Base-by-base conservation (phyloP, 768 basidiomycete species). In the Mycena albidolilacea region DNA sequence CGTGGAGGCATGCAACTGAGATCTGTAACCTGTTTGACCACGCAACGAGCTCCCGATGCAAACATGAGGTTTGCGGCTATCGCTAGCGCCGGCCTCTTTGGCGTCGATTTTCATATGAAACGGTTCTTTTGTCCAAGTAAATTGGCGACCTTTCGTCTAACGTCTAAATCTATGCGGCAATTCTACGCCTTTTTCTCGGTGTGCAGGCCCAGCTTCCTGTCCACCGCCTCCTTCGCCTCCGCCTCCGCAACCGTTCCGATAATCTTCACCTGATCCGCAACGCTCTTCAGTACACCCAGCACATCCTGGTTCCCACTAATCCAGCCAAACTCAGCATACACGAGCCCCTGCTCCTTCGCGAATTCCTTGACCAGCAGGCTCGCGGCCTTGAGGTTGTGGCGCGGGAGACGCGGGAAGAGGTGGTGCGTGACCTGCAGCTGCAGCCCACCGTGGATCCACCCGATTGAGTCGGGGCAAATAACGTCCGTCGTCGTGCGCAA, bases 391-490 rank as follows among this genome's bases (percentile, higher is more conserved):
- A 99, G 88, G 80, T 98, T 97, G 86, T 99, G 97, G 48, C 98
- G 88, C 3, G 98, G 98, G 1, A 98, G 86, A 12, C 98, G 92
- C 21, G 98, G 98, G 85, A 98, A 98, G 70, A 99, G 88, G 81
- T 98, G 97, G 77, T 99, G 98, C 2, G 97, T 96, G 54, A 98
- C 95, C 82, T 99, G 98, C 14, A 99, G 90, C 77, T 99, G 96
- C 21, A 99, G 89, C n/a, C 98, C 98, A 12, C 98, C 98, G 78
- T 99, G 98, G 43, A 99, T 83, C 79, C 97, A 98, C 64, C 89
- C 94, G 76, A 98, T 87, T 41, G 90, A 90, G 1, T 92, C 87
- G 3, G 91, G 90, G 82, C 98, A 99, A 72, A 95, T 90, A 52
- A 99, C 96, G 81, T 99, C 98, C 57, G 95, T 93, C 0, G 98